These are phyloP conservation scores for Pseudognaphalium luteoalbum DNA, from an alignment of 129 eudicot genomes.

Conservation along the genomic window DNA sequence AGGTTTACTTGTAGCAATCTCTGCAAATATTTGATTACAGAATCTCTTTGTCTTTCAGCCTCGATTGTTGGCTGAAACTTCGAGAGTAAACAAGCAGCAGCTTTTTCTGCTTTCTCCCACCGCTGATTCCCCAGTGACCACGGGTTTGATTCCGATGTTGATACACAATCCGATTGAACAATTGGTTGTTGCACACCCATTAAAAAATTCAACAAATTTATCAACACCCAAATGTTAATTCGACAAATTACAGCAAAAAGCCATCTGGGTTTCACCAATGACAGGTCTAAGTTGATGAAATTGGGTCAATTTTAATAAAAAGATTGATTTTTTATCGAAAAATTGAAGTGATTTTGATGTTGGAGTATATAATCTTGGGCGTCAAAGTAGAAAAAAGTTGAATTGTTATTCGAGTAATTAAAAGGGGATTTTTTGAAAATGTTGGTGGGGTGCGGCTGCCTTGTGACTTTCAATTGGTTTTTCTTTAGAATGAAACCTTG, in stretches of 20 bases:
- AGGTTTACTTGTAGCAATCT: conserved; percentile 45
- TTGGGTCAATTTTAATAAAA: not conserved
- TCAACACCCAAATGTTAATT: conserved; percentile 16
- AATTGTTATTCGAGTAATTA: conserved; percentile 12
- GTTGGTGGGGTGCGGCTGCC: conserved; percentile 25
- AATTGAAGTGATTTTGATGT: conserved; percentile 2
- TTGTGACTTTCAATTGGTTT: not conserved
- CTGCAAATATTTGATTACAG: conserved; percentile 67
- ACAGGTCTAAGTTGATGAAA: conserved; percentile 20
- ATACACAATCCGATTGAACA: conserved; percentile 17
- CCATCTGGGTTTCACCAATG: conserved; percentile 19
- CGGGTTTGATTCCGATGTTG: conserved; percentile 6
- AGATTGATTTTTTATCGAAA: conserved; percentile 10
- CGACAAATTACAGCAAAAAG: conserved; percentile 7
- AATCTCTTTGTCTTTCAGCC: conserved; percentile 59
- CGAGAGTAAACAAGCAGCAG: conserved; percentile 44
- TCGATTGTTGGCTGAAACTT: conserved; percentile 63
- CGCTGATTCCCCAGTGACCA: conserved; percentile 40
- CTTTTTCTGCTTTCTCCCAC: conserved; percentile 68
- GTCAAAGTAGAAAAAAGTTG: conserved; percentile 8
- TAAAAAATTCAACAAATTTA: conserved; percentile 4
- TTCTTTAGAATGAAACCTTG: not conserved
- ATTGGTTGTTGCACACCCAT: conserved; percentile 34
- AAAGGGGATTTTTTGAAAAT: conserved; percentile 18
- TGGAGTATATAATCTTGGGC: conserved; percentile 15